A percentile compares a stretch with the other conserved stretches of the same genome.
These are phyloP conservation scores for Moniliophthora roreri DNA, from an alignment of 1,284 basidiomycete genomes.

Conservation along the genomic window DNA sequence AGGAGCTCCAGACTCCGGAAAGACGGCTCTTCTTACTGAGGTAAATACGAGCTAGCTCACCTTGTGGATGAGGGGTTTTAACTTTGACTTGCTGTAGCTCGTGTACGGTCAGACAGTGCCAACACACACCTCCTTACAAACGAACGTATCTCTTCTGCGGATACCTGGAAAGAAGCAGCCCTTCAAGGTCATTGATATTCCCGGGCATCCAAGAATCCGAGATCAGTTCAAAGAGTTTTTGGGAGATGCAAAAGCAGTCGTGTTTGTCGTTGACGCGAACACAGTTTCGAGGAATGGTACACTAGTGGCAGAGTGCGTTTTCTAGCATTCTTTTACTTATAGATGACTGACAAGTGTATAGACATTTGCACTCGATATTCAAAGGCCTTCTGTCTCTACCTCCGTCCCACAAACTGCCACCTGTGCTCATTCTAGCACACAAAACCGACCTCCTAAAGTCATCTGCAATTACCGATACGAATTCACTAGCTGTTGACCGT, in stretches of 20 bases:
- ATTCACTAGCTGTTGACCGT: slow-evolving; percentile 61
- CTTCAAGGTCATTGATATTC: slow-evolving; percentile 66
- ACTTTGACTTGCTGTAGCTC: slow-evolving; percentile 41
- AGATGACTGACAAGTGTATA: slow-evolving; percentile 25
- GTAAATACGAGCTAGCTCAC: slow-evolving; percentile 23
- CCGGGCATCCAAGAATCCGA: slow-evolving; percentile 76
- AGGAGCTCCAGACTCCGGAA: slow-evolving; percentile 72
- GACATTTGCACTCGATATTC: slow-evolving; percentile 70
- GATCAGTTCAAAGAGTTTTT: slow-evolving; percentile 69
- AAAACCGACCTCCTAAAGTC: slow-evolving; percentile 69
- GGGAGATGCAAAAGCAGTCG: slow-evolving; percentile 57
- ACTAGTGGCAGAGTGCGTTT: slow-evolving; percentile 71
- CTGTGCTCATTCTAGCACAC: slow-evolving; percentile 68
- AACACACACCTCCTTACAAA: slow-evolving; percentile 74
- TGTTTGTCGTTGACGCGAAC: slow-evolving; percentile 76
- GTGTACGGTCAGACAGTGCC: slow-evolving; percentile 61
- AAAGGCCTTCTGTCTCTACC: slow-evolving; percentile 70
- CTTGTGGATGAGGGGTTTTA: too few species aligned
- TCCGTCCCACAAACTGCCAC: slow-evolving; percentile 60
- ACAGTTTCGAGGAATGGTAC: slow-evolving; percentile 72
- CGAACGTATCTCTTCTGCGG: slow-evolving; percentile 52
- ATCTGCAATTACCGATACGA: slow-evolving; percentile 41
- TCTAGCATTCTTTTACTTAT: neutral
- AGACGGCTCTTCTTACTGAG: slow-evolving; percentile 61
- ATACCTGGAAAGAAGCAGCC: slow-evolving; percentile 40